Conservation (phyloP, 2,329 filamentous ascomycete species). For the Nigrospora sphaerica region DNA sequence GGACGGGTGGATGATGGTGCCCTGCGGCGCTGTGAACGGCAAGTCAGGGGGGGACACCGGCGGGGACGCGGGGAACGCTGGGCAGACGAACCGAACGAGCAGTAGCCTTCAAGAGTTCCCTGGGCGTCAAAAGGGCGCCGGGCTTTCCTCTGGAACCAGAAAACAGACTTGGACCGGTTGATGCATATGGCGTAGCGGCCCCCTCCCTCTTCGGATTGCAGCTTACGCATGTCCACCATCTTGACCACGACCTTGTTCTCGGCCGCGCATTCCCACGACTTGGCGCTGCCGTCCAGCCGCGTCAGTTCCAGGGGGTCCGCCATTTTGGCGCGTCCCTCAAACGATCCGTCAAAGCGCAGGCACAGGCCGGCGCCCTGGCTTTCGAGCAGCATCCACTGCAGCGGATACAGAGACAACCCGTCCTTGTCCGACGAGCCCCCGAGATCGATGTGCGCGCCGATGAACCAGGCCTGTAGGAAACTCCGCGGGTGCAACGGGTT, state of each 20-base stretch:
- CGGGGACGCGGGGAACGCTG: too few species aligned
- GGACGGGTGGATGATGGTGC: constrained; percentile 15
- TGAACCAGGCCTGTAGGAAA: constrained; percentile 30
- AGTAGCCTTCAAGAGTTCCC: too few species aligned
- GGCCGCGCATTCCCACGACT: neutral
- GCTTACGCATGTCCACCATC: neutral
- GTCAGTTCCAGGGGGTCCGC: neutral
- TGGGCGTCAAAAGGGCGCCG: too few species aligned
- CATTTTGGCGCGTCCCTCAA: too few species aligned
- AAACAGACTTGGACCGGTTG: too few species aligned
- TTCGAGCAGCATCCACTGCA: constrained; percentile 34
- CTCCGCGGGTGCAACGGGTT: constrained; percentile 12
- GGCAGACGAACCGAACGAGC: too few species aligned
- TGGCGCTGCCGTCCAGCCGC: too few species aligned
- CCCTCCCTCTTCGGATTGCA: too few species aligned
- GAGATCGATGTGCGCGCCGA: constrained; percentile 28
- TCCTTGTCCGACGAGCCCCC: constrained; percentile 26
- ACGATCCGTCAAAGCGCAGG: too few species aligned
- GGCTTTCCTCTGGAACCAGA: too few species aligned
- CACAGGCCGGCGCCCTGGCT: constrained; percentile 19
- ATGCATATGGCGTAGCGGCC: too few species aligned
- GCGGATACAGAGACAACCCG: constrained; percentile 30
- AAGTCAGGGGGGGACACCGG: too few species aligned
- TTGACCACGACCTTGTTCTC: neutral
- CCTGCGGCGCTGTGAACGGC: constrained; percentile 4